Conservation (phyloP, 306 rosid species). For the Prosopis cineraria region DNA sequence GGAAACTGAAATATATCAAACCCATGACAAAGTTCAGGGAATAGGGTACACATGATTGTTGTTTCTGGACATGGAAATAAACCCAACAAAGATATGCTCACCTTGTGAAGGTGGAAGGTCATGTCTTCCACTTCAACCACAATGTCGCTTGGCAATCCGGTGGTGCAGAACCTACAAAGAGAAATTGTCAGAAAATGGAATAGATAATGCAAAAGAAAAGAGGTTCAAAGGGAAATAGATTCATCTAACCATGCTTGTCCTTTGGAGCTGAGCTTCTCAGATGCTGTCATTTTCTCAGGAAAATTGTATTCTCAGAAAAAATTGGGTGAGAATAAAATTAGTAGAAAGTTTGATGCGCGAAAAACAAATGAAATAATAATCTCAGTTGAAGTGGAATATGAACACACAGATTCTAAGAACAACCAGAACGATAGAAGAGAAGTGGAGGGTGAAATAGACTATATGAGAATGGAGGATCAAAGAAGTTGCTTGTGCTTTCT, state of each 20-base stretch:
- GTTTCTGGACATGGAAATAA: conserved; percentile 24
- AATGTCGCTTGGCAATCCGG: conserved; percentile 96
- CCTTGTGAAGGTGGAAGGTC: conserved; percentile 97
- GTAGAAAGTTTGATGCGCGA: conserved; percentile 44
- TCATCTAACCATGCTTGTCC: conserved; percentile 91
- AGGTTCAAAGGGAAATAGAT: conserved; percentile 1
- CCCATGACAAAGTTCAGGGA: background rate
- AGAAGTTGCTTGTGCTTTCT: conserved; percentile 51
- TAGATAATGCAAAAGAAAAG: background rate
- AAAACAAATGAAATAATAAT: background rate
- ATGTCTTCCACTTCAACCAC: conserved; percentile 83
- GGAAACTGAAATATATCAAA: conserved; percentile 72
- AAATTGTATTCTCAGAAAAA: conserved; percentile 1
- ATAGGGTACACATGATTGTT: background rate
- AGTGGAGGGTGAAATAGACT: conserved; percentile 38
- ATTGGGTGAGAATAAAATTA: conserved; percentile 19
- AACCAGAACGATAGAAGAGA: conserved; percentile 10
- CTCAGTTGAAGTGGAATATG: background rate
- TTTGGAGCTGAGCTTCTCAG: conserved; percentile 68
- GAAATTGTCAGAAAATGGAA: background rate
- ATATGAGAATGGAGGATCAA: conserved; percentile 38
- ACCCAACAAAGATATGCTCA: conserved; percentile 31
- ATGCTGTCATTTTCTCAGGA: conserved; percentile 54
- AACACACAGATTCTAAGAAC: conserved; percentile 18
- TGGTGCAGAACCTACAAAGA: conserved; percentile 83